Evolutionary conservation across 352 stramenopile genomes (phyloP), one percentile per base, ranked within the genome.

Genomic region (Pythium catenulatum): DNA sequence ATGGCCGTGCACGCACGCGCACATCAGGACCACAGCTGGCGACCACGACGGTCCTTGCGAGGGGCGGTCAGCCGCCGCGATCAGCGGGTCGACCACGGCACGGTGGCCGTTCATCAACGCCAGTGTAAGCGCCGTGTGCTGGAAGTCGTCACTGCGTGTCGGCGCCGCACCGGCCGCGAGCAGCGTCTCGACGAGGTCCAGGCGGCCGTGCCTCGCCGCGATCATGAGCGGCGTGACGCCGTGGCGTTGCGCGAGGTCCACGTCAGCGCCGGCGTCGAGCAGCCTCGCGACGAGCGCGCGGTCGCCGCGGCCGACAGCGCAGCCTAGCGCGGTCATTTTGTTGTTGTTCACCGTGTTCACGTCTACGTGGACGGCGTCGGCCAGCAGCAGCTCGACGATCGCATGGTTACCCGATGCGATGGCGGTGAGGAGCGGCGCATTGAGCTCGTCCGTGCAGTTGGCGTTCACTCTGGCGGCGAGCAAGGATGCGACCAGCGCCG

Each of bases 141-240:
- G n/a, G n/a, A n/a, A n/a, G n/a, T n/a, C n/a, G n/a, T n/a, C n/a
- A n/a, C n/a, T n/a, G n/a, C n/a, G n/a, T n/a, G n/a, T n/a, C n/a
- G n/a, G n/a, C n/a, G n/a, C n/a, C n/a, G 66, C 66, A 45, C 66
- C 43, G 21, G 63, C 63, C 66, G 43, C 66, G 66, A 61, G 66
- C 66, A 75, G 63, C 63, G 39, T 41, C 37, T 54, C 25, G 17
- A 48, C 63, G 63, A 32, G 37, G 36, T 34, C n/a, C 2, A 34
- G 37, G 63, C 54, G 63, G 63, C 63, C 63, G 5, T 54, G 37
- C 54, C 48, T 73, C 19, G 63, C 27, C 63, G 63, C 63, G 63
- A 73, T 37, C 11, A 73, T 37, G 14, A 73, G 63, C 63, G 63
- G 63, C 63, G 63, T 73, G 43, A 50, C 43, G 43, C 43, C 11